Evolutionary conservation across 73 alveolate genomes (phyloP).

Genomic region (Urostyla sp.): DNA sequence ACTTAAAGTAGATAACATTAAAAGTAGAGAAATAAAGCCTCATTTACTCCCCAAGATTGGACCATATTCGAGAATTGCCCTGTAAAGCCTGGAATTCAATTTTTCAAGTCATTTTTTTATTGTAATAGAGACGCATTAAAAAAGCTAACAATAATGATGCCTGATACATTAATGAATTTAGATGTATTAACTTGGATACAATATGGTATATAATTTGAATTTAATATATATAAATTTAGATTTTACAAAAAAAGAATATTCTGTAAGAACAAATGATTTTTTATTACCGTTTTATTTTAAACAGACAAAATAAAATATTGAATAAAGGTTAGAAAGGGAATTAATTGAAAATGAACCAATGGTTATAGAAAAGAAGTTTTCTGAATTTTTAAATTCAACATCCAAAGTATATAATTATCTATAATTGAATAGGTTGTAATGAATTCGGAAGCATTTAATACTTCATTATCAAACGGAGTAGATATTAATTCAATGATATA

Average conservation of each 20-base stretch:
- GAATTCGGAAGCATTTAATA: conserved; percentile 22
- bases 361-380: conserved; percentile 42
- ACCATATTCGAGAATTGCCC: conserved; percentile 31
- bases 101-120: conserved; percentile 10
- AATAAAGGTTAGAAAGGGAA: background rate
- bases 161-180: conserved; percentile 24
- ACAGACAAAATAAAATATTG: background rate
- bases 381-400: conserved; percentile 23
- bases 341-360: conserved; percentile 32
- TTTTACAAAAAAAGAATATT: background rate
- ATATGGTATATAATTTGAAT: conserved; percentile 7
- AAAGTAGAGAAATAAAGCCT: background rate
- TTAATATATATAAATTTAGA: background rate
- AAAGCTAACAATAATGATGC: background rate
- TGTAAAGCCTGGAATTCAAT: conserved; percentile 33
- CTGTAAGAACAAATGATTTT: conserved; percentile 42
- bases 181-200: conserved; percentile 20
- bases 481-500: conserved; percentile 14
- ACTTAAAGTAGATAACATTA: too few relatives aligned
- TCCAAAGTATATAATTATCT: background rate
- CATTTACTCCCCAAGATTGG: conserved; percentile 37
- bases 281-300: conserved; percentile 37
- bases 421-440: background rate
- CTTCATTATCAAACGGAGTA: background rate
- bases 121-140: background rate